Base-by-base conservation (phyloP, 139 green algal species). In the Picochlorum sp. region DNA sequence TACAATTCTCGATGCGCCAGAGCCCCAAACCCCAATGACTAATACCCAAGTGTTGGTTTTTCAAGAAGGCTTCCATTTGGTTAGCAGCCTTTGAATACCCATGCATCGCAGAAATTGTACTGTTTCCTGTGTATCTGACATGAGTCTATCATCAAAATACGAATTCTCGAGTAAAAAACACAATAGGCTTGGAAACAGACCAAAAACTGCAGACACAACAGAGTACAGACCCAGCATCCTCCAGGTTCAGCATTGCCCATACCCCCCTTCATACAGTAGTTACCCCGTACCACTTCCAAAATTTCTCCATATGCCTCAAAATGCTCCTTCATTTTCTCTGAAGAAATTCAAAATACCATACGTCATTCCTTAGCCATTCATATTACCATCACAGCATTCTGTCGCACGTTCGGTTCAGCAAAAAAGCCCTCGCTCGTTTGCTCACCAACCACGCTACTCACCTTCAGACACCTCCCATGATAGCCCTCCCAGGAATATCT, bases 241-340 rank as follows among this genome's bases (percentile, higher is more conserved):
- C 13, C 36, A 44, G 36, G 3, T 13, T 44, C 36, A 44, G 18
- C 14, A n/a, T 16, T 16, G 36, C 36, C 5, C 7, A 4, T 20
- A 16, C 36, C 36, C 5, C 3, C 14, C 13, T 13, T 44, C 14
- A 51, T 12, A 24, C 14, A 51, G 16, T 14, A 31, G 18, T 29
- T 18, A 12, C 18, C 16, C 49, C 73, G 58, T 50, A 87, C 81
- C 73, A 82, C 82, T 47, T 89, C 82, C 8, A 69, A 55, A 8
- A 91, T 68, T 3, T 75, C 59, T 8, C 84, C 84, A 70, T 83
- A 91, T 41, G 70, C 63, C 3, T 36, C 29, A 64, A 91, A 91
- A 65, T 89, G 80, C 18, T 63, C 40, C 25, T 67, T 57, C 1
- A 91, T 55, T 31, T 77, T 84, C 3, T 85, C 84, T 88, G 78